Conservation (phyloP, 768 basidiomycete species). For the Ephemerocybe angulata region DNA sequence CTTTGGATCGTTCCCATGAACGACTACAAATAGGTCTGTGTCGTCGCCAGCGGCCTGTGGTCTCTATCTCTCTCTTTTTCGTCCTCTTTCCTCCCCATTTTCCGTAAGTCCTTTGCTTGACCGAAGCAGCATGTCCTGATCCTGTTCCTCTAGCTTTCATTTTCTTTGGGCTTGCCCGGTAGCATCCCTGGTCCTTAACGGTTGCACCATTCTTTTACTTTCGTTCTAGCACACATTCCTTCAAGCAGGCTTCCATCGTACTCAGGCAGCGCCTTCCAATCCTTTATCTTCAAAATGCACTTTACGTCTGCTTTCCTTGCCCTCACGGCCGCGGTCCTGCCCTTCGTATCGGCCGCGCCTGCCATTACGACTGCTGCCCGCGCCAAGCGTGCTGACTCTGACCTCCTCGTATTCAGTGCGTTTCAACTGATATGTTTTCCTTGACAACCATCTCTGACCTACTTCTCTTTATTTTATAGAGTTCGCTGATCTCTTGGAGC, state of each 20-base stretch:
- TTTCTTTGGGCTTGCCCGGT: slow-evolving; percentile 69
- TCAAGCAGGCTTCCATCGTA: slow-evolving; percentile 42
- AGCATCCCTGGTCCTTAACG: slow-evolving; percentile 50
- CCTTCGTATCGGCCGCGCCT: slow-evolving; percentile 50
- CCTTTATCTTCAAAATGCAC: slow-evolving; percentile 42
- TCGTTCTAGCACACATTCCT: slow-evolving; percentile 29
- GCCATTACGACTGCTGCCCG: slow-evolving; percentile 28
- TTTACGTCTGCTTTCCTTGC: slow-evolving; percentile 39
- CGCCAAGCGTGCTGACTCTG: slow-evolving; percentile 35
- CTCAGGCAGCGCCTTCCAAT: slow-evolving; percentile 28
- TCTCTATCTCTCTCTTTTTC: slow-evolving; percentile 27
- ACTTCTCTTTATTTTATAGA: slow-evolving; percentile 36
- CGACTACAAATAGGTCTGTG: slow-evolving; percentile 34
- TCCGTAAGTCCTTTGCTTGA: slow-evolving; percentile 23
- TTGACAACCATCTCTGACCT: slow-evolving; percentile 2
- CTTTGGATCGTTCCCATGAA: slow-evolving; percentile 24
- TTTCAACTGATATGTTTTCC: slow-evolving; percentile 12
- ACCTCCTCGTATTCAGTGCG: slow-evolving; percentile 61
- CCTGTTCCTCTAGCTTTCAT: slow-evolving; percentile 25
- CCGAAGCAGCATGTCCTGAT: slow-evolving; percentile 7
- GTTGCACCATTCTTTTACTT: slow-evolving; percentile 23
- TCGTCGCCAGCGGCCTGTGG: slow-evolving; percentile 25
- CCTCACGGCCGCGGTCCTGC: slow-evolving; percentile 37
- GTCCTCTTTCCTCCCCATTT: slow-evolving; percentile 31
- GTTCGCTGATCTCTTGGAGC: slow-evolving; percentile 74